Evolutionary conservation across 2,329 filamentous ascomycete species (phyloP).

Genomic region (Didymella pinodella): DNA sequence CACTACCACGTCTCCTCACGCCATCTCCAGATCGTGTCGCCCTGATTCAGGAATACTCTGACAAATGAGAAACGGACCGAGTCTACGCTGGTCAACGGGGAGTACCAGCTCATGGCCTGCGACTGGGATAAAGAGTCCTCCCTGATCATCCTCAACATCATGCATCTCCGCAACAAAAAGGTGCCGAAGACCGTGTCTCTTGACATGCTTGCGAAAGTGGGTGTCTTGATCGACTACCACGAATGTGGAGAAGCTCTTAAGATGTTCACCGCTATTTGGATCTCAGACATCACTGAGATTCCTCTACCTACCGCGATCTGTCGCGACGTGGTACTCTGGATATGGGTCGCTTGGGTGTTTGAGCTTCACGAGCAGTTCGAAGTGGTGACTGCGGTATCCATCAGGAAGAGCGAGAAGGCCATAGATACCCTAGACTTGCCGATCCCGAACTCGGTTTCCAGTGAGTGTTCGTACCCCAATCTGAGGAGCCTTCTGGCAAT

Average conservation of each 20-base stretch:
- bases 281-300: slow-evolving; percentile 25
- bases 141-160: slow-evolving; percentile 55
- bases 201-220: slow-evolving; percentile 56
- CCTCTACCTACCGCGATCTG: slow-evolving; percentile 16
- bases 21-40: slow-evolving; percentile 14
- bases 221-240: slow-evolving; percentile 56
- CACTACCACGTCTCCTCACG: slow-evolving; percentile 13
- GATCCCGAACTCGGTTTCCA: no score
- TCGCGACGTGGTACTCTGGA: slow-evolving; percentile 33
- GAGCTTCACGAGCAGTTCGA: no score
- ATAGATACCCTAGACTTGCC: no score
- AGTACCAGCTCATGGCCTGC: slow-evolving; percentile 17
- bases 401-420: no score
- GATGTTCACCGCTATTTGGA: slow-evolving; percentile 54
- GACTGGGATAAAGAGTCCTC: slow-evolving; percentile 52
- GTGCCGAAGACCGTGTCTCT: slow-evolving; percentile 52
- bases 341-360: slow-evolving; percentile 26
- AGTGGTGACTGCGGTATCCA: no score
- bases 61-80: slow-evolving; percentile 10
- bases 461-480: no score
- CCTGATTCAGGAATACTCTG: slow-evolving; percentile 12
- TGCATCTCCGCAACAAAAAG: slow-evolving; percentile 55
- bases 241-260: slow-evolving; percentile 55
- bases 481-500: no score
- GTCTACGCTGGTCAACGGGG: slow-evolving; percentile 14